Percentiles rank a stretch among this genome's conserved stretches.
These are phyloP conservation scores for Globisporangium solare DNA, from an alignment of 352 stramenopile species.

Conservation along the genomic window DNA sequence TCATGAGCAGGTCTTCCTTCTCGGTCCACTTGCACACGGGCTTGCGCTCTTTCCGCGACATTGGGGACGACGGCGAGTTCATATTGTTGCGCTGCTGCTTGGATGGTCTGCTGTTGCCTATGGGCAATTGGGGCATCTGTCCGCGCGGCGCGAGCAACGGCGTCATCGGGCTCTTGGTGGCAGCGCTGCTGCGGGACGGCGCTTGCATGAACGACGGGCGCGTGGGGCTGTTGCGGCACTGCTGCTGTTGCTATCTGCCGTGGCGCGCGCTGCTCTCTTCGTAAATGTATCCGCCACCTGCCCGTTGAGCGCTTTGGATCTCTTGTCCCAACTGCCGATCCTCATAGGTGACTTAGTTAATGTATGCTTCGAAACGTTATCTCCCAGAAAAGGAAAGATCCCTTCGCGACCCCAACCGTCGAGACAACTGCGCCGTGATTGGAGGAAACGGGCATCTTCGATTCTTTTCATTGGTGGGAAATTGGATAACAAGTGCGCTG, in stretches of 20 bases:
- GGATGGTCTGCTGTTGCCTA: neutral
- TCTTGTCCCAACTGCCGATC: conserved; percentile 40
- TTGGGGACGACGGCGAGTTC: neutral
- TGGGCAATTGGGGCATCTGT: neutral
- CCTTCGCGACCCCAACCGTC: conserved; percentile 19
- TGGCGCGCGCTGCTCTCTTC: conserved; percentile 3
- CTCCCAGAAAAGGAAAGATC: conserved; percentile 37
- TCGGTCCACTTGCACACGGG: conserved; percentile 83
- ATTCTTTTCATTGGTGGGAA: neutral
- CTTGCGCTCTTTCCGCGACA: conserved; percentile 60
- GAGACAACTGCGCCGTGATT: neutral
- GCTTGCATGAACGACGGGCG: neutral
- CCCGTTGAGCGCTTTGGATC: conserved; percentile 18
- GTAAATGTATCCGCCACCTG: conserved; percentile 17
- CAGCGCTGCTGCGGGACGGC: neutral
- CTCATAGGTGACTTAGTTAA: conserved; percentile 26
- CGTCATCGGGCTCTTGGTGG: neutral
- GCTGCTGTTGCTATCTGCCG: no score
- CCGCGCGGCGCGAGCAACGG: conserved; percentile 5
- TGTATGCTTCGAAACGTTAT: conserved; percentile 42
- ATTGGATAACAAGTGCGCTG: neutral
- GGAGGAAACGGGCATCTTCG: neutral
- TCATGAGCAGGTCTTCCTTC: conserved; percentile 88
- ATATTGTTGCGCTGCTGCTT: conserved; percentile 10
- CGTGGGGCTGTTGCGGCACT: no score